Percentiles rank a stretch among this genome's conserved stretches.
Conservation (phyloP, 2,329 filamentous ascomycete species). For the Akanthomyces lecanii region DNA sequence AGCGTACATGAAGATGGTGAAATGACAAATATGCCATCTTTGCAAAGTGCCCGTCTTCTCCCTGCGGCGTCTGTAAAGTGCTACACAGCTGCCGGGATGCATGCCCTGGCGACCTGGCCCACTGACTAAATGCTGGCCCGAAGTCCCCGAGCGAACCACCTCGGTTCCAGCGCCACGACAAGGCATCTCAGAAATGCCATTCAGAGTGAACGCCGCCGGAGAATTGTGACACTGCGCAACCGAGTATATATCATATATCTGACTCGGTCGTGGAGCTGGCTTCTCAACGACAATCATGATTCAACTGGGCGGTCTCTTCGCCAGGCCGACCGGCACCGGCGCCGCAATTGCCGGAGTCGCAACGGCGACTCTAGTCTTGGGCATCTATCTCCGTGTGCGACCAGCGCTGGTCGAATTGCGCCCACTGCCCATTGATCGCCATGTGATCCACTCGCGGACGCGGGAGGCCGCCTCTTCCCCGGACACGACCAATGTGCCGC, state of each 20-base stretch:
- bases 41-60: background rate
- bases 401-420: slow-evolving; percentile 20
- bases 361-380: background rate
- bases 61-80: background rate
- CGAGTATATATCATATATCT: background rate
- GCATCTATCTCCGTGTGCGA: slow-evolving; percentile 29
- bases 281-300: background rate
- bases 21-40: background rate
- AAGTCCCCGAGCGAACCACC: background rate
- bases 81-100: background rate
- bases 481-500: slow-evolving; percentile 24
- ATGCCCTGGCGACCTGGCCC: background rate
- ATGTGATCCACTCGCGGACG: slow-evolving; percentile 12
- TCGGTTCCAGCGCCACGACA: background rate
- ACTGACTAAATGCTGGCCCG: background rate
- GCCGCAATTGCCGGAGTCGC: background rate
- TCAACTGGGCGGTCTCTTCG: background rate
- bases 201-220: background rate
- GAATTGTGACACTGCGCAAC: background rate
- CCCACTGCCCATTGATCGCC: slow-evolving; percentile 2
- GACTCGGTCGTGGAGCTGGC: background rate
- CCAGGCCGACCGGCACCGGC: background rate
- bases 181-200: background rate
- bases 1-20: background rate
- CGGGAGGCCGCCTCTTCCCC: background rate